Percentiles rank a stretch among this genome's conserved stretches.
phyloP scores from a whole-genome alignment of 805 yeast genomes.

The Candida michaelii region DNA sequence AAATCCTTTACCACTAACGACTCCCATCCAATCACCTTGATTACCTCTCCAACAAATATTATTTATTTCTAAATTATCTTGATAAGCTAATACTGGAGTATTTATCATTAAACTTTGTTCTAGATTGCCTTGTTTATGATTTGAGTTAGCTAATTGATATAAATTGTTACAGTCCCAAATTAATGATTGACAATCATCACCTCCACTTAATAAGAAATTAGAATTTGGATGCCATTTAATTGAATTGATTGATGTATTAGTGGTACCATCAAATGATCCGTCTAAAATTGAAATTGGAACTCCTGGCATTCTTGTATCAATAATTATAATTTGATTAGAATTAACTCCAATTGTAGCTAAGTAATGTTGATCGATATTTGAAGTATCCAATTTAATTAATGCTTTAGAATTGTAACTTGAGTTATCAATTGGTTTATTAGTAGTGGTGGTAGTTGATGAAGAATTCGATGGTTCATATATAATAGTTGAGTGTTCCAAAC shows the following conservation, averaged over 20 bases:
- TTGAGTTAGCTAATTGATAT: slow-evolving; percentile 10
- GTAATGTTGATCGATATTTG: slow-evolving; percentile 76
- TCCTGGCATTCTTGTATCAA: slow-evolving; percentile 90
- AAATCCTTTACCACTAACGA: slow-evolving; percentile 64
- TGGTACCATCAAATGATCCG: slow-evolving; percentile 50
- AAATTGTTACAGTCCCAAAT: slow-evolving; percentile 59
- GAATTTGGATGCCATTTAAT: slow-evolving; percentile 83
- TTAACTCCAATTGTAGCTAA: slow-evolving; percentile 80
- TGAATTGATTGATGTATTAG: slow-evolving; percentile 64
- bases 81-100: slow-evolving; percentile 49
- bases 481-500: slow-evolving; percentile 91
- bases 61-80: slow-evolving; percentile 71
- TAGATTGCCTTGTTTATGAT: slow-evolving; percentile 5
- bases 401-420: slow-evolving; percentile 46
- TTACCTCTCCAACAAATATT: slow-evolving; percentile 68
- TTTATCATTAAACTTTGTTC: slow-evolving; percentile 19
- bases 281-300: slow-evolving; percentile 68
- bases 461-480: slow-evolving; percentile 73
- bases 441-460: slow-evolving; percentile 5
- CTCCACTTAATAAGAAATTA: slow-evolving; percentile 60
- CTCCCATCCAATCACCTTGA: slow-evolving; percentile 79
- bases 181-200: slow-evolving; percentile 72
- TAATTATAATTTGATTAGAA: slow-evolving; percentile 60
- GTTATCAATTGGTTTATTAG: neutral
- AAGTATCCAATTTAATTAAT: slow-evolving; percentile 71